Conservation (phyloP, 768 basidiomycete species). For the Boletus rubropictus region DNA sequence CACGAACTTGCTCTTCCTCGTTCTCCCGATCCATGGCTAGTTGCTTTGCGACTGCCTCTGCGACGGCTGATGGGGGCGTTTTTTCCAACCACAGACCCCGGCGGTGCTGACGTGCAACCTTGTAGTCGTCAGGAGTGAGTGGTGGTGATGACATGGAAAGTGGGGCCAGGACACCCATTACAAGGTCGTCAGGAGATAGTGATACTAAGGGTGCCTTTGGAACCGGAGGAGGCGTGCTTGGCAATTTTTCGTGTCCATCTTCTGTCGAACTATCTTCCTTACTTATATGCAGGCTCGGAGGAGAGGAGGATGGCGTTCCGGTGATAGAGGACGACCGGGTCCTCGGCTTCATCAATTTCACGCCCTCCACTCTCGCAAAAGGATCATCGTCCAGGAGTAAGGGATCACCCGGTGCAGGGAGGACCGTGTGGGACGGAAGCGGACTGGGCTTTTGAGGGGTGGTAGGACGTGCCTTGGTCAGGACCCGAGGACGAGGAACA, state of each 20-base stretch:
- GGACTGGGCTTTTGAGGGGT: slow-evolving; percentile 27
- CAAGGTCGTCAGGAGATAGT: not conserved
- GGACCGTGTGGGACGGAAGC: slow-evolving; percentile 6
- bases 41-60: slow-evolving; percentile 27
- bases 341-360: slow-evolving; percentile 38
- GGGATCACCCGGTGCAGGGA: slow-evolving; percentile 14
- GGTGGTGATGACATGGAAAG: slow-evolving; percentile 7
- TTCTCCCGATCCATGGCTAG: slow-evolving; percentile 11
- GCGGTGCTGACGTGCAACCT: slow-evolving; percentile 35
- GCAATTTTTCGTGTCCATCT: slow-evolving; percentile 6
- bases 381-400: slow-evolving; percentile 33
- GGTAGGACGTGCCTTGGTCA: slow-evolving; percentile 31
- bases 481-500: slow-evolving; percentile 16
- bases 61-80: slow-evolving; percentile 31
- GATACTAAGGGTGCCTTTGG: not conserved
- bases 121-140: slow-evolving; percentile 35
- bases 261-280: slow-evolving; percentile 6
- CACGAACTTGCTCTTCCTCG: slow-evolving; percentile 15
- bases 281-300: not conserved
- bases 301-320: not conserved
- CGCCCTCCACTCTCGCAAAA: slow-evolving; percentile 51
- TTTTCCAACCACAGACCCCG: slow-evolving; percentile 39
- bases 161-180: not conserved
- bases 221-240: not conserved
- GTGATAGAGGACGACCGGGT: slow-evolving; percentile 1